A percentile compares a stretch with the other conserved stretches of the same genome.
Conservation (phyloP, 164 flowering plant species). For the Euptelea pleiosperma region DNA sequence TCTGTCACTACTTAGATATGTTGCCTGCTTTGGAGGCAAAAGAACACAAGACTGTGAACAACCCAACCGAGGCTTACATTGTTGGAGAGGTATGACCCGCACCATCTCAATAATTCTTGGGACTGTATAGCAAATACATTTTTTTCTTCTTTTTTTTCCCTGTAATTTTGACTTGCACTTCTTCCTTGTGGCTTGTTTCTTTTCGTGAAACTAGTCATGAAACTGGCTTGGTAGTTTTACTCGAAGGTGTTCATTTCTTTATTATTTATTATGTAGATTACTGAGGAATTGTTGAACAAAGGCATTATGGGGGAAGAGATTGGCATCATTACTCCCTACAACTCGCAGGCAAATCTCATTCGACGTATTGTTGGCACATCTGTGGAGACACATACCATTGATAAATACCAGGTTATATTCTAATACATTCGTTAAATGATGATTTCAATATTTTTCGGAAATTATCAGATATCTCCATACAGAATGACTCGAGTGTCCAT, state of each 20-base stretch:
- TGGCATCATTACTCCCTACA: constrained; percentile 95
- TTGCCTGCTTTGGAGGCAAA: constrained; percentile 71
- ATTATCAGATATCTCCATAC: neutral
- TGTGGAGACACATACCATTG: constrained; percentile 96
- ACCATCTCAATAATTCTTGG: neutral
- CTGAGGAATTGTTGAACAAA: constrained; percentile 40
- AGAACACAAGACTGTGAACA: constrained; percentile 64
- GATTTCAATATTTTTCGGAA: neutral
- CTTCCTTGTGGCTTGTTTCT: neutral
- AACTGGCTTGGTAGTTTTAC: neutral
- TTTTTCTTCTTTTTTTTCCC: neutral
- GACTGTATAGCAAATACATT: neutral
- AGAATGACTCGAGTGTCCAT: neutral
- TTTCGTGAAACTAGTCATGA: constrained; percentile 4
- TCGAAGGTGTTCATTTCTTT: neutral
- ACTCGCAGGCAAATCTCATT: constrained; percentile 75
- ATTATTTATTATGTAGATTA: constrained; percentile 37
- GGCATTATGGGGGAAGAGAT: constrained; percentile 65
- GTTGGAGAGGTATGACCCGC: constrained; percentile 54
- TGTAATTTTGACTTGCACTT: neutral
- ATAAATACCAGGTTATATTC: constrained; percentile 84
- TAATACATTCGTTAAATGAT: neutral
- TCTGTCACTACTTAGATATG: constrained; percentile 40
- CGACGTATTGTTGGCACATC: constrained; percentile 37
- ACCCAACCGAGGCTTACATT: constrained; percentile 72